A percentile compares a stretch with the other conserved stretches of the same genome.
Evolutionary conservation across 192 early-diverging fungal species (phyloP).

Genomic region (Backusella tuberculispora): DNA sequence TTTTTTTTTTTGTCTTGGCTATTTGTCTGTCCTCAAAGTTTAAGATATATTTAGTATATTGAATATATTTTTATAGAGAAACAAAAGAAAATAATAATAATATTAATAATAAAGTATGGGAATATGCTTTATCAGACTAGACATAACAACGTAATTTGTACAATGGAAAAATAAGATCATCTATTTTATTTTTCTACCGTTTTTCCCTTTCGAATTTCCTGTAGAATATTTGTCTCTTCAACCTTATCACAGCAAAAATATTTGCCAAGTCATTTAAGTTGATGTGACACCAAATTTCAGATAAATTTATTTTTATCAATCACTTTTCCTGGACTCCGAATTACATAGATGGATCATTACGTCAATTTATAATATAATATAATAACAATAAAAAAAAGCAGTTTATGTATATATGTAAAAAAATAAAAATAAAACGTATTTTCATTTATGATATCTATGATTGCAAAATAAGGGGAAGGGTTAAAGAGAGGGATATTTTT

Average conservation of each 20-base stretch:
- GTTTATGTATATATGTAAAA: slow-evolving; percentile 7
- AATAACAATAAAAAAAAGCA: slow-evolving; percentile 5
- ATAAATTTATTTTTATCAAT: slow-evolving; percentile 14
- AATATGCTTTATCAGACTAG: not conserved
- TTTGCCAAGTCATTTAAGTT: slow-evolving; percentile 7
- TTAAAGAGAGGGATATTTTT: slow-evolving; percentile 4
- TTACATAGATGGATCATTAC: slow-evolving; percentile 4
- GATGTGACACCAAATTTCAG: slow-evolving; percentile 9
- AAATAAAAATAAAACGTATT: not conserved
- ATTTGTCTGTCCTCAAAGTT: slow-evolving; percentile 3
- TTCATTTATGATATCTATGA: slow-evolving; percentile 15
- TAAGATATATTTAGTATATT: not conserved
- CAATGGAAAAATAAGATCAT: slow-evolving; percentile 10
- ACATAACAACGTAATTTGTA: not conserved
- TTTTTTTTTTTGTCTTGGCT: slow-evolving; percentile 9
- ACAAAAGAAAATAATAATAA: not conserved
- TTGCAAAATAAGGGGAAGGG: slow-evolving; percentile 16
- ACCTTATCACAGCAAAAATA: not conserved
- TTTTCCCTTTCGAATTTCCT: not conserved
- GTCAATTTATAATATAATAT: not conserved
- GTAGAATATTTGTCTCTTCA: not conserved
- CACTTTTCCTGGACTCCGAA: slow-evolving; percentile 10
- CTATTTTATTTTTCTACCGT: slow-evolving; percentile 12
- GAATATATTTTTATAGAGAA: not conserved
- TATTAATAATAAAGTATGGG: not conserved